Evolutionary conservation across 2,329 filamentous ascomycete genomes (phyloP), one percentile per base, ranked within the genome.

Genomic region (Penicillium polonicum): DNA sequence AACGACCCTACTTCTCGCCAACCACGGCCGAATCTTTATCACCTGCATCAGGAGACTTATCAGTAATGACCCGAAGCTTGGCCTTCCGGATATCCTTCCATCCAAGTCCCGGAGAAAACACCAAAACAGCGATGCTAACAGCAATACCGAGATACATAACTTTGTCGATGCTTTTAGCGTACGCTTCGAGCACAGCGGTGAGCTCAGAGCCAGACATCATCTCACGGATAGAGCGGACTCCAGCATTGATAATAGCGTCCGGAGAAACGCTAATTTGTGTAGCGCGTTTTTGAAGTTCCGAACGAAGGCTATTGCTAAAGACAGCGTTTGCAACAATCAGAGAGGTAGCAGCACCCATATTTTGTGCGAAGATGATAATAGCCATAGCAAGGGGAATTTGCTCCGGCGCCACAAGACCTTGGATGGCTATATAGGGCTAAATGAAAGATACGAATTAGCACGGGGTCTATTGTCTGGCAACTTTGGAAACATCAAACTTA

Each of bases 301-400:
- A 27, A 15, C 61, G 58, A 15, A 72, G 68, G 31, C 55, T 65
- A 53, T 66, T 70, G 51, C 51, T 65, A 51, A 69, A 70, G 29
- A 68, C 68, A 43, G 66, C 60, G 25, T 70, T 68, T 25, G 68
- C 69, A 9, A 72, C 59, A 5, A 72, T 65, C 15, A 73, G 61
- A 39, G 63, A 70, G 7, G 70, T 62, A 0, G 75, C 66, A 3
- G 55, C 68, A 17, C 70, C 65, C 4, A 77, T 65, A 50, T 73
- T 74, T 52, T 77, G 74, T 44, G 57, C 60, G 48, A 70, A 71
- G 19, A 71, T 67, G 19, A 72, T 45, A 45, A 72, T 65, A 6
- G 67, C 62, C 66, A 70, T 71, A 41, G 63, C 70, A 3, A 59
- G 54, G 21, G 70, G 46, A 48, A 71, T 69, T 46, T 70, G 65